Evolutionary conservation across 2,329 filamentous ascomycete species (phyloP), one percentile per base, ranked within the genome.

Genomic region (Aspergillus ochraceus): DNA sequence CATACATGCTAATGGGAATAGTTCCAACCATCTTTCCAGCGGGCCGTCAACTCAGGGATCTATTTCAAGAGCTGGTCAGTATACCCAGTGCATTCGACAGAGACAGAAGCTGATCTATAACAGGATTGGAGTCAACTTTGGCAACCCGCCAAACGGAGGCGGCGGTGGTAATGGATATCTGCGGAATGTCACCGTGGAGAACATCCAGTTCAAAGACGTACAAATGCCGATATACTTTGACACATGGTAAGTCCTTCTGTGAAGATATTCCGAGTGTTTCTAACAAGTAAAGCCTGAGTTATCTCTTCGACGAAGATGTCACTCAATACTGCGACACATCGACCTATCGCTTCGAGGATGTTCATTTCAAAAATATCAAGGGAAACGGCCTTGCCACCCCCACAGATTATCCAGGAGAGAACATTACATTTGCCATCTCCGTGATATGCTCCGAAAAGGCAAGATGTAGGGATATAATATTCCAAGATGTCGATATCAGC

Each of bases 361-460:
- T 55, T 8, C 53, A 32, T 5, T 55, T 49, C 3, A 47, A 6
- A 3, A 54, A 54, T 14, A 59, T 49, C 8, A 26, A 17, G 32
- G 50, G 50, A 12, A 54, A 51, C 20, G 51, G 45, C 2, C 56
- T 54, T 22, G 52, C 51, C 9, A 54, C 39, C 9, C 51, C 50
- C 0, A 54, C 45, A 17, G 22, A 54, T 20, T 58, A 58, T 14
- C 32, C 56, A 6, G 56, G 51, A 4, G 20, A 42, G 14, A 50
- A 58, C 20, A 54, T 58, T 24, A 58, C 50, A 4, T 54, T 58
- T 45, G 56, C 45, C 26, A 22, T 58, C 22, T 58, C 56, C 1
- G 19, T 58, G 6, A n/a, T 58, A 12, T 58, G 51, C 26, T 58
- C 56, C 3, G 22, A 53, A 26, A 39, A 54, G 45, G 56, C 51